Base-by-base conservation (phyloP, 129 eudicot species). In the Tanacetum coccineum region DNA sequence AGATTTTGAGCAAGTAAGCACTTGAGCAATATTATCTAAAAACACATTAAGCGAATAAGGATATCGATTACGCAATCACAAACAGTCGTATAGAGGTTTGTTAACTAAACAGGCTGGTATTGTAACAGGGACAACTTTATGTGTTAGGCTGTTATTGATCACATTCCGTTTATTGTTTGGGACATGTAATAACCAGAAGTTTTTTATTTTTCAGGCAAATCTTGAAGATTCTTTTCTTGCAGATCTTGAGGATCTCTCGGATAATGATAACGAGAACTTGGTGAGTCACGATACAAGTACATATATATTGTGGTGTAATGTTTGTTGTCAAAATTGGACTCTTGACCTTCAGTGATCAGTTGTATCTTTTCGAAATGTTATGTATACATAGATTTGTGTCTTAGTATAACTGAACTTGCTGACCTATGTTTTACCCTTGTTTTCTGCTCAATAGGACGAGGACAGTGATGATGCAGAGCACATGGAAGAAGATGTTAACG, bases 211-310 rank as follows among this genome's bases (percentile, higher is more conserved):
- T 50, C 90, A 89, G 99, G 97, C 99, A 30, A 81, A 88, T 78
- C 88, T 94, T 25, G 87, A 86, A 70, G 99, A 94, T 82, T 94
- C 99, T 14, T 94, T 94, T 77, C 79, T 94, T 46, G 99, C 99
- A 12, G 99, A 94, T 79, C 99, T 94, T 4, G 99, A 93, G 47
- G 99, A 94, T 22, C 85, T 94, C 57, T 94, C 99, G 0, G 99
- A 94, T 71, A 84, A 84, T 75, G 97, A 94, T 62, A 87, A 75
- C 1, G 90, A 88, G 65, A 61, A 71, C 70, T 67, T 76, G 82
- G 96, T 91, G 64, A 85, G 91, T 73, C 42, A 36, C 42, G 9
- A 36, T 36, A 36, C 42, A 36, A 36, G 42, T 36, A 36, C 42
- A 36, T 7, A 36, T 36, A 18, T 22, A 32, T 46, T 17, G 20